Evolutionary conservation across 2,329 filamentous ascomycete genomes (phyloP).

Genomic region (Xylariomycetidae sp.): DNA sequence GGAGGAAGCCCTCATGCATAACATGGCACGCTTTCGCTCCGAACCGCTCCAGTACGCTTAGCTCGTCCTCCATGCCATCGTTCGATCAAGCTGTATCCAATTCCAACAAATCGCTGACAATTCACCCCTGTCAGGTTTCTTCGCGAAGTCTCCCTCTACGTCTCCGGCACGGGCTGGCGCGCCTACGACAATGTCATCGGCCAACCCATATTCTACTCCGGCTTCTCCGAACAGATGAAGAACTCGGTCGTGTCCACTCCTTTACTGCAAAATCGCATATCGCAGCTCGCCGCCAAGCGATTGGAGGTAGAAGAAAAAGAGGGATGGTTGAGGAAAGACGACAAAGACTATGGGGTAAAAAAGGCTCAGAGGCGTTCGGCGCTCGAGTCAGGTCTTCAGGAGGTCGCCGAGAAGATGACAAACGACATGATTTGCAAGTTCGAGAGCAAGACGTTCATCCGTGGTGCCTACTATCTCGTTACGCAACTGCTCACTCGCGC

Average conservation of each 20-base stretch:
- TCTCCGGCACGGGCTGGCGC: slow-evolving; percentile 91
- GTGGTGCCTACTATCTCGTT: slow-evolving; percentile 81
- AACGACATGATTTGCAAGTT: slow-evolving; percentile 99
- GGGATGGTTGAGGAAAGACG: slow-evolving; percentile 55
- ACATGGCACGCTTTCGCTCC: slow-evolving; percentile 80
- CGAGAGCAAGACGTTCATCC: slow-evolving; percentile 88
- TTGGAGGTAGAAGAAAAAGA: slow-evolving; percentile 71
- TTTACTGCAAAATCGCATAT: slow-evolving; percentile 67
- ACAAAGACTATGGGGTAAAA: slow-evolving; percentile 47
- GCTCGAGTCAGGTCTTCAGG: slow-evolving; percentile 66
- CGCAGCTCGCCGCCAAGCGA: slow-evolving; percentile 68
- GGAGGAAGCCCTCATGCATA: slow-evolving; percentile 68
- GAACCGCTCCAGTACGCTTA: slow-evolving; percentile 50
- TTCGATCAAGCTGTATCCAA: background rate
- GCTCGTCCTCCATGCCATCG: background rate
- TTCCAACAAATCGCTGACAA: background rate
- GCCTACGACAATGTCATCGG: slow-evolving; percentile 88
- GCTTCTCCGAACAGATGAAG: slow-evolving; percentile 90
- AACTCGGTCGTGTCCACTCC: slow-evolving; percentile 66
- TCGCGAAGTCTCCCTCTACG: slow-evolving; percentile 86
- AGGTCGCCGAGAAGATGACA: slow-evolving; percentile 80
- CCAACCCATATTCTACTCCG: slow-evolving; percentile 86
- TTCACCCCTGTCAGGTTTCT: slow-evolving; percentile 59
- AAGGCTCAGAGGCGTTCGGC: slow-evolving; percentile 51
- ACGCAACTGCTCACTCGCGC: slow-evolving; percentile 87